Conservation (phyloP, 441 rosid species). For the Pelargonium cotyledonis region DNA sequence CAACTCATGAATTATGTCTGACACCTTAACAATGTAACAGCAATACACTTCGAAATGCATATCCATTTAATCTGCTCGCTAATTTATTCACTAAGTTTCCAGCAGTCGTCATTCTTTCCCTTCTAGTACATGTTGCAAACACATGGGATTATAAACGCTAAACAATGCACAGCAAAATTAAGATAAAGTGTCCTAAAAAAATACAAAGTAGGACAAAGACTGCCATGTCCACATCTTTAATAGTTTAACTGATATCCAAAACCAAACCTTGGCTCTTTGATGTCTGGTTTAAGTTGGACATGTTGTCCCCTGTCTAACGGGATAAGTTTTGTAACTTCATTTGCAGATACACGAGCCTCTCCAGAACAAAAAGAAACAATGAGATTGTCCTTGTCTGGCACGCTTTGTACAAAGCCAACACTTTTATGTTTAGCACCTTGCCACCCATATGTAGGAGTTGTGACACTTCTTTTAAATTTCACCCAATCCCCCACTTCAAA, state of each 20-base stretch:
- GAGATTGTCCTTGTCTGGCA: constrained; percentile 68
- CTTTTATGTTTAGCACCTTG: constrained; percentile 91
- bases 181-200: neutral
- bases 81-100: neutral
- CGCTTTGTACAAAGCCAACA: constrained; percentile 95
- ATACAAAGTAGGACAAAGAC: neutral
- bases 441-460: constrained; percentile 80
- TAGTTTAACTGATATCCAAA: constrained; percentile 15
- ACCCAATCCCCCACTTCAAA: constrained; percentile 98
- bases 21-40: neutral
- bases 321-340: constrained; percentile 82
- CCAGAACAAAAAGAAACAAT: constrained; percentile 90
- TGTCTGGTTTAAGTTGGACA: constrained; percentile 71
- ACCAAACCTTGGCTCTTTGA: constrained; percentile 86
- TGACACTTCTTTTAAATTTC: constrained; percentile 78
- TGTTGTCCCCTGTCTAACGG: constrained; percentile 97
- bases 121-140: constrained; percentile 1
- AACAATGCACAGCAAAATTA: neutral
- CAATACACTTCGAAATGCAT: neutral
- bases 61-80: neutral
- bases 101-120: neutral
- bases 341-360: constrained; percentile 72
- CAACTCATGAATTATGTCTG: neutral
- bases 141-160: neutral
- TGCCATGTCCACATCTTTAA: neutral